Evolutionary conservation across 305 asterid genomes (phyloP).

Genomic region (Lippia alba): DNA sequence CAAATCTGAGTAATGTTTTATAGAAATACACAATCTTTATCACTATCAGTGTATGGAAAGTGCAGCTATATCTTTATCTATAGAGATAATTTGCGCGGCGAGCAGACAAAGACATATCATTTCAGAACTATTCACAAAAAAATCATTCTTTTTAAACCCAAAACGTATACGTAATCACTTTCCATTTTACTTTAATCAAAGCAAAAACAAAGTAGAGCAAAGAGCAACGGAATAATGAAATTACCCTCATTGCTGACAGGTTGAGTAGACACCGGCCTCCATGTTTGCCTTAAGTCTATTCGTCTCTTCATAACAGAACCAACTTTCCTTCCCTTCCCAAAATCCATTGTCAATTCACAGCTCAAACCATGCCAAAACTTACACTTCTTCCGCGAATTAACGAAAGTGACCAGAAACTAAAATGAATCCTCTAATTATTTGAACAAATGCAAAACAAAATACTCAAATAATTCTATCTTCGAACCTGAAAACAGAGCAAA

Average conservation of each 20-base stretch:
- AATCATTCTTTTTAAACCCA: slow-evolving; percentile 4
- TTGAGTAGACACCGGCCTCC: slow-evolving; percentile 71
- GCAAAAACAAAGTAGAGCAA: slow-evolving; percentile 10
- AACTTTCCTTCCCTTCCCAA: slow-evolving; percentile 35
- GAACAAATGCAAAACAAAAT: not conserved
- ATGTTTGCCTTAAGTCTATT: slow-evolving; percentile 41
- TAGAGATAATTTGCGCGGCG: too few relatives aligned
- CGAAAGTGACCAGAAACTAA: slow-evolving; percentile 13
- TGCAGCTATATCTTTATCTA: too few relatives aligned
- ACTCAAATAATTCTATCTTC: not conserved
- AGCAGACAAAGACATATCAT: too few relatives aligned
- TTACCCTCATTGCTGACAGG: slow-evolving; percentile 47
- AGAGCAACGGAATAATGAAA: not conserved
- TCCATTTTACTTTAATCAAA: not conserved
- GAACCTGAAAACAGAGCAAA: slow-evolving; percentile 45
- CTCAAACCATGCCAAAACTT: slow-evolving; percentile 43
- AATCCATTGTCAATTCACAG: slow-evolving; percentile 40
- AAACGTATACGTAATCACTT: not conserved
- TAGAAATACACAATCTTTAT: not conserved
- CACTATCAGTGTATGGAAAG: too few relatives aligned
- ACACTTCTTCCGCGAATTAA: slow-evolving; percentile 43
- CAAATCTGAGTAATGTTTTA: not conserved
- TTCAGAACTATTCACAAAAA: slow-evolving; percentile 5
- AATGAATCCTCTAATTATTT: not conserved
- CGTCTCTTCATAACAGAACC: slow-evolving; percentile 39